phyloP scores from a whole-genome alignment of 306 rosid species.

The Senna tora region DNA sequence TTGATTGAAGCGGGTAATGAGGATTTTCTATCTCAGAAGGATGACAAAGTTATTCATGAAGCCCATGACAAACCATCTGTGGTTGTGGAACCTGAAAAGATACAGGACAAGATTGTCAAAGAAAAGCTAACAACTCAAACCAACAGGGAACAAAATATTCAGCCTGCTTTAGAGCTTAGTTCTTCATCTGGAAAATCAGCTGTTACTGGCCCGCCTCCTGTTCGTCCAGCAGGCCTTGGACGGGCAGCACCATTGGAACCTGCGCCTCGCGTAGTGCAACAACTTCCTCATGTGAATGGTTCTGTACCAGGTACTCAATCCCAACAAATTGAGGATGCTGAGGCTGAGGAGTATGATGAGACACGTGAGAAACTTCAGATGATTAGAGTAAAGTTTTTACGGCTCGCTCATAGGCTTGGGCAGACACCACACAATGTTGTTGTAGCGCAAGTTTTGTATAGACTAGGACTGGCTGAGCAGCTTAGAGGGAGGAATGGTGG shows the following conservation, averaged over 20 bases:
- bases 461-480: slow-evolving; percentile 95
- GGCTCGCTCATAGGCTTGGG: slow-evolving; percentile 93
- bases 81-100: slow-evolving; percentile 47
- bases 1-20: slow-evolving; percentile 32
- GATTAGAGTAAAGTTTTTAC: slow-evolving; percentile 92
- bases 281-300: slow-evolving; percentile 85
- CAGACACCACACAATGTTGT: slow-evolving; percentile 99
- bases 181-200: slow-evolving; percentile 58
- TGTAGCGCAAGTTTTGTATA: slow-evolving; percentile 97
- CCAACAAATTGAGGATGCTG: slow-evolving; percentile 83
- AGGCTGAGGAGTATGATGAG: slow-evolving; percentile 88
- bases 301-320: slow-evolving; percentile 58
- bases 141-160: slow-evolving; percentile 41
- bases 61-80: slow-evolving; percentile 39
- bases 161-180: slow-evolving; percentile 41
- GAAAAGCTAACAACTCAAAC: slow-evolving; percentile 47
- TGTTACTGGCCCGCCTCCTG: slow-evolving; percentile 51
- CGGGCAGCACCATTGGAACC: slow-evolving; percentile 89
- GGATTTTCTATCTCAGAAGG: slow-evolving; percentile 39
- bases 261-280: slow-evolving; percentile 68
- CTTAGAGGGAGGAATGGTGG: slow-evolving; percentile 96
- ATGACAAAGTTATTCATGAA: slow-evolving; percentile 41
- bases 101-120: slow-evolving; percentile 43
- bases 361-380: slow-evolving; percentile 97
- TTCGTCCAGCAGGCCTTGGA: slow-evolving; percentile 91